These are phyloP conservation scores for Sarocladium oryzae DNA, from an alignment of 2,329 filamentous ascomycete genomes.

Conservation along the genomic window DNA sequence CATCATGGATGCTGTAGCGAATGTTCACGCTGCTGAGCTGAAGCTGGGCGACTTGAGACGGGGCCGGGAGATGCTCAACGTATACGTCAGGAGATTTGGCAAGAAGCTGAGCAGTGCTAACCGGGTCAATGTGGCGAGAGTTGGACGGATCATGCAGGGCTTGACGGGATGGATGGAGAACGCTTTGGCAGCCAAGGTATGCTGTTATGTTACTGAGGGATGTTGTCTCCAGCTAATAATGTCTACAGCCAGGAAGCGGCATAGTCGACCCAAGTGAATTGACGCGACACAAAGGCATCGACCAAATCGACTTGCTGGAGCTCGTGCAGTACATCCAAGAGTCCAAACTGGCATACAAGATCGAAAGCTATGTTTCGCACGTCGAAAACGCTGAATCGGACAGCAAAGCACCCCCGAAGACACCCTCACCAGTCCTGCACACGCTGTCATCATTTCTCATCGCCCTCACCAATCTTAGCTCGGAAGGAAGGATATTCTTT, in stretches of 20 bases:
- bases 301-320: constrained; percentile 92
- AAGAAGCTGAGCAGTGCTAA: constrained; percentile 87
- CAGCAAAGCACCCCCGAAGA: constrained; percentile 15
- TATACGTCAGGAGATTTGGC: constrained; percentile 82
- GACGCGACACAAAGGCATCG: constrained; percentile 76
- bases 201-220: background rate
- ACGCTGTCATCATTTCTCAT: constrained; percentile 59
- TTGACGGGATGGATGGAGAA: constrained; percentile 62
- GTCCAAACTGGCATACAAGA: constrained; percentile 88
- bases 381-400: constrained; percentile 40
- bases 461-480: constrained; percentile 79
- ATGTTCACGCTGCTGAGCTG: constrained; percentile 76
- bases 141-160: constrained; percentile 76
- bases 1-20: constrained; percentile 87
- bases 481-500: constrained; percentile 61
- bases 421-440: constrained; percentile 46
- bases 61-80: constrained; percentile 67
- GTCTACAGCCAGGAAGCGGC: constrained; percentile 31
- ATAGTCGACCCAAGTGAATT: constrained; percentile 65
- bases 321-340: constrained; percentile 82
- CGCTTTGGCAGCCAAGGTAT: constrained; percentile 42
- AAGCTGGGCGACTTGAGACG: constrained; percentile 65
- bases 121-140: constrained; percentile 82
- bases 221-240: background rate
- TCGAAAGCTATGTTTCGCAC: constrained; percentile 77